phyloP scores from a whole-genome alignment of 768 basidiomycete species.

The Tephrocybe sp. region DNA sequence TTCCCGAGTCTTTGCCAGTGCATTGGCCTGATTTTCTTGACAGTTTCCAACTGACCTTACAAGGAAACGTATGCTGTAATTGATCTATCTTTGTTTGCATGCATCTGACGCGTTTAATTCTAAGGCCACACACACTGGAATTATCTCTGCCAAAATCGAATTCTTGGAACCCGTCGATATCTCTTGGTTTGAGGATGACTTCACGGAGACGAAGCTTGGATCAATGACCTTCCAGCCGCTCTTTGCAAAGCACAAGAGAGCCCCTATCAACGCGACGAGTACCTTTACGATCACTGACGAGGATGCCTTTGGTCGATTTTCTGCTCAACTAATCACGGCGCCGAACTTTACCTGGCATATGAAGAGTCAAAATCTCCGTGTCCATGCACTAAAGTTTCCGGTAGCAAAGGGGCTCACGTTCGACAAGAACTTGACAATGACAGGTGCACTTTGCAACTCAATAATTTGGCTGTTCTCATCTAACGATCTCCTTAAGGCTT shows the following conservation, averaged over 20 bases:
- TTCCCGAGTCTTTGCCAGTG: background rate
- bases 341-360: constrained; percentile 70
- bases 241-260: constrained; percentile 52
- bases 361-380: constrained; percentile 51
- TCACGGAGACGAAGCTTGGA: constrained; percentile 52
- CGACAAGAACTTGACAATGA: constrained; percentile 56
- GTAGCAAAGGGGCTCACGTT: constrained; percentile 65
- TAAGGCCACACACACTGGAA: constrained; percentile 67
- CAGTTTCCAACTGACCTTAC: constrained; percentile 53
- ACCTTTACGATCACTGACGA: constrained; percentile 57
- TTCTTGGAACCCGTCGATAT: constrained; percentile 61
- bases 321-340: constrained; percentile 62
- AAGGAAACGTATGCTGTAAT: constrained; percentile 47
- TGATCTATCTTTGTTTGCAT: background rate
- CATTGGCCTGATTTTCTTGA: background rate
- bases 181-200: constrained; percentile 53
- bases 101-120: constrained; percentile 1
- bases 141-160: constrained; percentile 59
- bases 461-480: background rate
- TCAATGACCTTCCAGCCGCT: constrained; percentile 48
- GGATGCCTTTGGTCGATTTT: constrained; percentile 61
- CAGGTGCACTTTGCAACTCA: constrained; percentile 36
- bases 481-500: constrained; percentile 39
- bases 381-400: constrained; percentile 69
- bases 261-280: constrained; percentile 60